Evolutionary conservation across 2,329 filamentous ascomycete species (phyloP), one percentile per base, ranked within the genome.

Genomic region (Sclerotinia nivalis): DNA sequence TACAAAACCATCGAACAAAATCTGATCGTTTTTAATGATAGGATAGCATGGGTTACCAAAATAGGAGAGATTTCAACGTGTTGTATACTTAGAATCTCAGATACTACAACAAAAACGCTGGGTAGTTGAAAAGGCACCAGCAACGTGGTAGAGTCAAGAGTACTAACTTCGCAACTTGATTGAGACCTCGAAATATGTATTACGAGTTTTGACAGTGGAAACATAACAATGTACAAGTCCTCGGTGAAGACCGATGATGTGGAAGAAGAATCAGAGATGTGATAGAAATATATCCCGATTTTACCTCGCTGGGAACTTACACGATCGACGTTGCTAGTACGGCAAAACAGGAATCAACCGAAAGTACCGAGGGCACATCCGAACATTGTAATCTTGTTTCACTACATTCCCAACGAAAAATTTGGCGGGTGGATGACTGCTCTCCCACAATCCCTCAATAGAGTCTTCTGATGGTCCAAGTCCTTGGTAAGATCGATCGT

Each of bases 311-410:
- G 61, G 18, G 20, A 22, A 25, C 18, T 64, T 64, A 50, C n/a
- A 64, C 61, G 34, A 52, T 64, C 47, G 61, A 47, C 49, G 34
- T 64, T 52, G 61, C 47, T 52, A 64, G 34, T n/a, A 52, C 34
- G 47, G 31, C 47, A 40, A 52, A 43, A 40, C 9, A 52, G 9
- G 47, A 64, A 40, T 49, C n/a, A 64, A 52, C 31, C 31, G 61
- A 64, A 64, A 37, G n/a, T 52, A 50, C 47, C 61, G 47, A 52
- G 61, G 22, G 31, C 34, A 43, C 61, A 64, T 25, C 15, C 47
- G 34, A 43, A 28, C n/a, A 64, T 22, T 50, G 28, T 50, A 34
- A 50, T 62, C 47, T 25, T 22, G 45, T 62, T 64, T n/a, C 47
- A 64, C 47, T 28, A 28, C 47, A 43, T 52, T 20, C 8, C 47